phyloP scores from a whole-genome alignment of 345 rosid genomes.

The Sonneratia alba region DNA sequence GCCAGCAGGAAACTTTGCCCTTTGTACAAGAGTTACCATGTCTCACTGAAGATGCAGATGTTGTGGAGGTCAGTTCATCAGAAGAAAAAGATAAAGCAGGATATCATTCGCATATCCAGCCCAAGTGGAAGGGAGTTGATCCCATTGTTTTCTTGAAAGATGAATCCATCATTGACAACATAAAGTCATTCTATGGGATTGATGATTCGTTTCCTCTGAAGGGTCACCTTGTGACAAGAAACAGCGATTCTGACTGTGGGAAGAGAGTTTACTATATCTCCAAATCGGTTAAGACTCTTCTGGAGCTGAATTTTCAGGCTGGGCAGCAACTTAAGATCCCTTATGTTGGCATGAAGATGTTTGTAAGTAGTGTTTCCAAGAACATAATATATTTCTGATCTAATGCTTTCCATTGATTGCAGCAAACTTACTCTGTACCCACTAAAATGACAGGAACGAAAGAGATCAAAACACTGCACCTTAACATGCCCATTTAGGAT shows the following conservation, averaged over 20 bases:
- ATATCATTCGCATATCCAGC: slow-evolving; percentile 65
- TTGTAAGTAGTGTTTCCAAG: slow-evolving; percentile 45
- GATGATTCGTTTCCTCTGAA: slow-evolving; percentile 56
- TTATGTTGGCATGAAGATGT: slow-evolving; percentile 86
- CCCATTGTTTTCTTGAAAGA: slow-evolving; percentile 76
- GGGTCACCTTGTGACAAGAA: slow-evolving; percentile 80
- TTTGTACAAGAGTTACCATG: not conserved
- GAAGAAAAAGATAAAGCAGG: slow-evolving; percentile 24
- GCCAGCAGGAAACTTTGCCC: not conserved
- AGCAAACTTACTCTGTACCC: not conserved
- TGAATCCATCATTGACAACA: slow-evolving; percentile 47
- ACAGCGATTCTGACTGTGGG: slow-evolving; percentile 62
- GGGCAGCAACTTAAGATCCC: slow-evolving; percentile 86
- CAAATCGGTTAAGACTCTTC: slow-evolving; percentile 64
- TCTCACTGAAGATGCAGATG: not conserved
- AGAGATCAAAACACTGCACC: slow-evolving; percentile 64
- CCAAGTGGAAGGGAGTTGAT: slow-evolving; percentile 90
- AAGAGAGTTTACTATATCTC: slow-evolving; percentile 90
- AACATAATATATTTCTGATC: not conserved
- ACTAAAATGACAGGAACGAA: slow-evolving; percentile 47
- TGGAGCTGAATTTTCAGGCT: slow-evolving; percentile 56
- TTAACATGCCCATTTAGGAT: slow-evolving; percentile 70
- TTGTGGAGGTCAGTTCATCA: slow-evolving; percentile 15
- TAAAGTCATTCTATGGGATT: slow-evolving; percentile 75
- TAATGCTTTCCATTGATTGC: not conserved